phyloP scores from a whole-genome alignment of 441 rosid species.

The Arabidopsis lyrata region DNA sequence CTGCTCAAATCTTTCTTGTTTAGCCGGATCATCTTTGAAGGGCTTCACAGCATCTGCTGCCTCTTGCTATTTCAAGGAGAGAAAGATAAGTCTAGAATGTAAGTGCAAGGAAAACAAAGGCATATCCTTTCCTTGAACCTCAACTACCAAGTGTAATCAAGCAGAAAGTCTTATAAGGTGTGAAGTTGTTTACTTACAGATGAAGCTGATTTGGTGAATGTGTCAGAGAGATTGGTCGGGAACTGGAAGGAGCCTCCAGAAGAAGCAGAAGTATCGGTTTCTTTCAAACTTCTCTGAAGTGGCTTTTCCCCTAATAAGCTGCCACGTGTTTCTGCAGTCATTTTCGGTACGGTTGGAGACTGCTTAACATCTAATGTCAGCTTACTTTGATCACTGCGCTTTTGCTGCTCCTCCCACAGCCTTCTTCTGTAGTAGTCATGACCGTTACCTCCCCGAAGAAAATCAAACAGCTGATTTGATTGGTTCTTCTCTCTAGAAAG shows the following conservation, averaged over 20 bases:
- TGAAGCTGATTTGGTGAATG: slow-evolving; percentile 79
- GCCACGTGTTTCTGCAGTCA: slow-evolving; percentile 94
- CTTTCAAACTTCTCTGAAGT: slow-evolving; percentile 71
- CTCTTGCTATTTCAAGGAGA: slow-evolving; percentile 55
- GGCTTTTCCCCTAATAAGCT: slow-evolving; percentile 91
- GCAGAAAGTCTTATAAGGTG: slow-evolving; percentile 13
- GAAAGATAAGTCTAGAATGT: slow-evolving; percentile 29
- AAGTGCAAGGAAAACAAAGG: slow-evolving; percentile 21
- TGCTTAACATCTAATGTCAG: slow-evolving; percentile 60
- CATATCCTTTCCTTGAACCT: slow-evolving; percentile 30
- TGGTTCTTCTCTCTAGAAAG: slow-evolving; percentile 93
- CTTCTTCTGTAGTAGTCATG: slow-evolving; percentile 79
- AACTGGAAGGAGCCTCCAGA: slow-evolving; percentile 65
- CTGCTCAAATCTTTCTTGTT: slow-evolving; percentile 94
- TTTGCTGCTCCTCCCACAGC: slow-evolving; percentile 92
- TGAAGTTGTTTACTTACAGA: slow-evolving; percentile 60
- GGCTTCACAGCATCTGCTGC: slow-evolving; percentile 75
- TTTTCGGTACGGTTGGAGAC: slow-evolving; percentile 57
- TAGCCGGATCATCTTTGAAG: slow-evolving; percentile 82
- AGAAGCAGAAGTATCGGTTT: slow-evolving; percentile 52
- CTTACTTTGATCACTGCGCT: slow-evolving; percentile 63
- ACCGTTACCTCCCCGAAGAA: slow-evolving; percentile 88
- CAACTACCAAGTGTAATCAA: slow-evolving; percentile 19
- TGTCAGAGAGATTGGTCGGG: slow-evolving; percentile 78
- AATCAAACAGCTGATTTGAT: slow-evolving; percentile 84